Evolutionary conservation across 306 rosid genomes (phyloP).

Genomic region (Pterocarpus santalinus): DNA sequence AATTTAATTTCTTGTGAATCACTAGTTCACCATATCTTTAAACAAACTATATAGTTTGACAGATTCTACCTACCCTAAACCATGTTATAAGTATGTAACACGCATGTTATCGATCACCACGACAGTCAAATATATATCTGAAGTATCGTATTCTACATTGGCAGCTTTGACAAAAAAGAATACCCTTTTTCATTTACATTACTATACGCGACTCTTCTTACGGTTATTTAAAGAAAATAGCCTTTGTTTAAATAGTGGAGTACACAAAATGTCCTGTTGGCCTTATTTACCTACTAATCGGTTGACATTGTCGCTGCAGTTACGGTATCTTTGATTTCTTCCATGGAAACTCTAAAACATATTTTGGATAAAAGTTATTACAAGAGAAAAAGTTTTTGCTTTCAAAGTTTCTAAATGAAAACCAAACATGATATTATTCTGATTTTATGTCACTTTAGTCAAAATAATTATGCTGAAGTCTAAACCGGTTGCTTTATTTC

Average conservation of each 20-base stretch:
- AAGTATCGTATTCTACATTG: neutral
- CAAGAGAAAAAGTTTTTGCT: no score
- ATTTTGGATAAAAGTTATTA: no score
- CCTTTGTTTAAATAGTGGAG: conserved; percentile 5
- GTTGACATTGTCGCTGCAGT: conserved; percentile 12
- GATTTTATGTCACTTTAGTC: conserved; percentile 25
- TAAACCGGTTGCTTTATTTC: neutral
- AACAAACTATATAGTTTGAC: neutral
- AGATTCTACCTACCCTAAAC: neutral
- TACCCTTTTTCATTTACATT: neutral
- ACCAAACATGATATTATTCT: neutral
- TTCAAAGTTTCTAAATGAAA: no score
- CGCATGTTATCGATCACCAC: neutral
- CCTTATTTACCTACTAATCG: neutral
- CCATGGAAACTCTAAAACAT: no score
- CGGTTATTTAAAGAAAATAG: neutral
- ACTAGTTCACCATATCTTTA: neutral
- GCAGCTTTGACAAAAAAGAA: neutral
- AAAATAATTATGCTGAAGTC: conserved; percentile 35
- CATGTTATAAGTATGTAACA: neutral
- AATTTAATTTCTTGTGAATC: conserved; percentile 29
- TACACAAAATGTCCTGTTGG: neutral
- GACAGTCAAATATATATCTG: neutral
- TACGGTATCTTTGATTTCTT: no score
- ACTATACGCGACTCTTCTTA: neutral